A percentile compares a stretch with the other conserved stretches of the same genome.
These are phyloP conservation scores for Diaporthe capsici DNA, from an alignment of 2,329 filamentous ascomycete species.

Conservation along the genomic window DNA sequence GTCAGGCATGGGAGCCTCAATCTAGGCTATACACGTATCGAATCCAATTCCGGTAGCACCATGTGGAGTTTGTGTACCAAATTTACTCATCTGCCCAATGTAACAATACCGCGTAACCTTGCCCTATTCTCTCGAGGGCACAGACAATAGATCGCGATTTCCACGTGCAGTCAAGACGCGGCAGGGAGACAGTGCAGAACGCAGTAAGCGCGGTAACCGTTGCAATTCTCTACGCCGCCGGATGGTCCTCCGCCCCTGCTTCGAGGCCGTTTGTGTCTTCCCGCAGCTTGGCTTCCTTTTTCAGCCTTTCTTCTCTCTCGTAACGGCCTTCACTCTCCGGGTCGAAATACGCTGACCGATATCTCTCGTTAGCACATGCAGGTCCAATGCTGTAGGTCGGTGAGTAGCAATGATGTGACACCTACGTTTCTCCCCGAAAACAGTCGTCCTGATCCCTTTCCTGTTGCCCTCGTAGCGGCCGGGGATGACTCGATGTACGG, in stretches of 20 bases:
- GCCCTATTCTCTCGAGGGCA: neutral
- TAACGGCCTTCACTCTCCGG: constrained; percentile 50
- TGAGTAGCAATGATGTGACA: constrained; percentile 33
- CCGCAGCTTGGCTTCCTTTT: constrained; percentile 35
- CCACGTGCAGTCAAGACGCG: neutral
- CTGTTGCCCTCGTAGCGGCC: constrained; percentile 54
- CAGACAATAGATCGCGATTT: neutral
- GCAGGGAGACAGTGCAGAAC: neutral
- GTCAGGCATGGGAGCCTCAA: constrained; percentile 1
- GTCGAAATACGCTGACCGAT: constrained; percentile 50
- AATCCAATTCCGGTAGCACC: neutral
- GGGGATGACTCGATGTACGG: constrained; percentile 58
- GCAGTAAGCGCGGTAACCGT: neutral
- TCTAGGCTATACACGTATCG: constrained; percentile 14
- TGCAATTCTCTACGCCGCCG: neutral
- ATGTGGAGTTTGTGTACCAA: neutral
- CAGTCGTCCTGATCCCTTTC: constrained; percentile 58
- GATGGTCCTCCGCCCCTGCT: neutral
- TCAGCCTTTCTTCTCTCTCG: constrained; percentile 46
- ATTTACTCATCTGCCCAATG: neutral
- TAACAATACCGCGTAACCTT: neutral
- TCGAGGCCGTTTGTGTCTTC: too few species aligned
- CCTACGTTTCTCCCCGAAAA: constrained; percentile 61
- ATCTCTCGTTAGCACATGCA: neutral
- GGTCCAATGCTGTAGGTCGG: neutral